Percentiles rank a stretch among this genome's conserved stretches.
These are phyloP conservation scores for Scleroderma bovista DNA, from an alignment of 768 basidiomycete species.

Conservation along the genomic window DNA sequence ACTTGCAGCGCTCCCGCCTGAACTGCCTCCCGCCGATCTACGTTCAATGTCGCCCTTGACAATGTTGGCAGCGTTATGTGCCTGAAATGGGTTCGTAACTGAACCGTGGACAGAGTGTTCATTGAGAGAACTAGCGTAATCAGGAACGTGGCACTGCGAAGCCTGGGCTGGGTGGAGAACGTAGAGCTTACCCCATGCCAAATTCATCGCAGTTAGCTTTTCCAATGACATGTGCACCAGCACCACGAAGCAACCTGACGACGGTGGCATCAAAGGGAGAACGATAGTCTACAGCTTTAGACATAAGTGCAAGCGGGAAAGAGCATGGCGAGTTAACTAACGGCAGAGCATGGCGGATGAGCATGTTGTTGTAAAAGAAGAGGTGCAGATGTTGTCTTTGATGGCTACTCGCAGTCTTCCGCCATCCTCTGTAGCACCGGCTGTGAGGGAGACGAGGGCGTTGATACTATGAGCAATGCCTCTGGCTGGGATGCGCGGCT, in stretches of 20 bases:
- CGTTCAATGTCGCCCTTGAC: background rate
- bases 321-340: background rate
- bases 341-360: background rate
- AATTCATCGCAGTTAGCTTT: constrained; percentile 98
- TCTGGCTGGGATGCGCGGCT: background rate
- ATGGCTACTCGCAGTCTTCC: background rate
- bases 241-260: background rate
- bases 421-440: background rate
- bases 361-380: background rate
- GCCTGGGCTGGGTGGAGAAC: background rate
- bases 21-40: constrained; percentile 45
- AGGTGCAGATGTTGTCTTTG: background rate
- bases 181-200: constrained; percentile 81
- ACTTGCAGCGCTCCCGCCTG: constrained; percentile 92
- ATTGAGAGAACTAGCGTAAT: constrained; percentile 61
- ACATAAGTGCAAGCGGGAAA: background rate
- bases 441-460: background rate
- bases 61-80: constrained; percentile 8
- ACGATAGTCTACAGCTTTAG: background rate
- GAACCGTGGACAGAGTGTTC: constrained; percentile 68
- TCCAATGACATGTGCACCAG: constrained; percentile 49
- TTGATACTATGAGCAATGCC: no score
- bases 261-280: background rate
- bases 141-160: no score
- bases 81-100: constrained; percentile 68